These are phyloP conservation scores for Aureobasidium leucospermi DNA, from an alignment of 2,329 filamentous ascomycete species.

Conservation along the genomic window DNA sequence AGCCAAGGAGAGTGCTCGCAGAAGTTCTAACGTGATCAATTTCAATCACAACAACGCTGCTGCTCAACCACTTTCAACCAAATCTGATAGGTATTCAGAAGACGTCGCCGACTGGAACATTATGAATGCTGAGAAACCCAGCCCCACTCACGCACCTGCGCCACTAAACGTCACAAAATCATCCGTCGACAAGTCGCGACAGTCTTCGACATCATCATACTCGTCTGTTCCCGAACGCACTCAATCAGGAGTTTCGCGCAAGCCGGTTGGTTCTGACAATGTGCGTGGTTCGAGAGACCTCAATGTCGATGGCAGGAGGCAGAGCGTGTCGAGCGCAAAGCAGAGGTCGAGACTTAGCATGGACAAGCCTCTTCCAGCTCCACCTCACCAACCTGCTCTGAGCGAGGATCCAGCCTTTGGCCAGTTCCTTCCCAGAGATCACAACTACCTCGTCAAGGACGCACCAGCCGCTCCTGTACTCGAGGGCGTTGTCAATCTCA, in stretches of 20 bases:
- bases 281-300: neutral
- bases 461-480: conserved; percentile 16
- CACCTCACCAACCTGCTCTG: conserved; percentile 11
- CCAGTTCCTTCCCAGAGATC: neutral
- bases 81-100: conserved; percentile 43
- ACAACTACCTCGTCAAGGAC: conserved; percentile 15
- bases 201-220: neutral
- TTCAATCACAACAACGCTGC: neutral
- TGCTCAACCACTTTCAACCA: neutral
- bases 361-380: conserved; percentile 22
- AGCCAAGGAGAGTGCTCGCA: conserved; percentile 9
- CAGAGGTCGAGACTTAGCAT: conserved; percentile 15
- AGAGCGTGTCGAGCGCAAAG: neutral
- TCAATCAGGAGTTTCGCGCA: neutral
- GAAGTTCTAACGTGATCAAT: conserved; percentile 13
- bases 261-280: neutral
- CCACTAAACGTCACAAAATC: conserved; percentile 16
- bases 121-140: conserved; percentile 14
- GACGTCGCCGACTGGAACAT: conserved; percentile 59
- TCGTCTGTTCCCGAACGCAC: neutral
- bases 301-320: neutral
- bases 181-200: neutral
- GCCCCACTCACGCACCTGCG: conserved; percentile 7
- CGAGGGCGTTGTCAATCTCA: conserved; percentile 28
- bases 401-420: conserved; percentile 1